These are phyloP conservation scores for Orbilia oligospora DNA, from an alignment of 2,329 filamentous ascomycete species.

Conservation along the genomic window DNA sequence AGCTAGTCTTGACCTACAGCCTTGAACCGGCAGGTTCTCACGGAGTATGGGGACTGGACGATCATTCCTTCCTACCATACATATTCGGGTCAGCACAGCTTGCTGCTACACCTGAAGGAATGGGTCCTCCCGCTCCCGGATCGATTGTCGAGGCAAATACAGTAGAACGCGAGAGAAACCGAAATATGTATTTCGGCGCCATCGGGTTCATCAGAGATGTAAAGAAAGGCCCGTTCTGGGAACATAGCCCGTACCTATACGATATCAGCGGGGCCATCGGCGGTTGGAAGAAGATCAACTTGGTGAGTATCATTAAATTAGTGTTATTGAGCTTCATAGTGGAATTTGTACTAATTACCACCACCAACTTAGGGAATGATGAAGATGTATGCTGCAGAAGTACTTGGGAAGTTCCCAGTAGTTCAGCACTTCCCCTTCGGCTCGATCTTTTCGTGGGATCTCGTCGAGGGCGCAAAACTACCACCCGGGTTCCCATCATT, in stretches of 20 bases:
- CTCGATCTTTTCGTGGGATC: constrained; percentile 80
- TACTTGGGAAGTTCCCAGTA: constrained; percentile 95
- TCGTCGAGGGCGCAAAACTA: constrained; percentile 27
- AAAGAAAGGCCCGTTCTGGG: constrained; percentile 96
- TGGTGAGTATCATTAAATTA: constrained; percentile 69
- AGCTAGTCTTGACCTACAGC: constrained; percentile 88
- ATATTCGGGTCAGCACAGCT: constrained; percentile 95
- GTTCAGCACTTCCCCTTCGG: constrained; percentile 96
- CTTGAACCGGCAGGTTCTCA: constrained; percentile 96
- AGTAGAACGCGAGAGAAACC: constrained; percentile 76
- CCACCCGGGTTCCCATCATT: not conserved
- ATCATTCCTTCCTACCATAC: constrained; percentile 94
- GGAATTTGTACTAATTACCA: constrained; percentile 5
- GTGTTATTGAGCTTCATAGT: not conserved
- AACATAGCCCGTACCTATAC: constrained; percentile 92
- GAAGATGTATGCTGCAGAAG: constrained; percentile 99
- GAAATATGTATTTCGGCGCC: constrained; percentile 93
- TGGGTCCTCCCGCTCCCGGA: constrained; percentile 77
- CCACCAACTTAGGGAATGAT: constrained; percentile 82
- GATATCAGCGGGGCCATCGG: constrained; percentile 92
- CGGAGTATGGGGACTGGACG: constrained; percentile 98
- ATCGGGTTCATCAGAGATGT: constrained; percentile 98
- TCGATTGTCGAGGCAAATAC: constrained; percentile 77
- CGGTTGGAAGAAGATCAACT: constrained; percentile 99
- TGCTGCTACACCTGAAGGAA: constrained; percentile 71